Evolutionary conservation across 2,329 filamentous ascomycete species (phyloP).

Genomic region (Stagonosporopsis cucurbitacearum): DNA sequence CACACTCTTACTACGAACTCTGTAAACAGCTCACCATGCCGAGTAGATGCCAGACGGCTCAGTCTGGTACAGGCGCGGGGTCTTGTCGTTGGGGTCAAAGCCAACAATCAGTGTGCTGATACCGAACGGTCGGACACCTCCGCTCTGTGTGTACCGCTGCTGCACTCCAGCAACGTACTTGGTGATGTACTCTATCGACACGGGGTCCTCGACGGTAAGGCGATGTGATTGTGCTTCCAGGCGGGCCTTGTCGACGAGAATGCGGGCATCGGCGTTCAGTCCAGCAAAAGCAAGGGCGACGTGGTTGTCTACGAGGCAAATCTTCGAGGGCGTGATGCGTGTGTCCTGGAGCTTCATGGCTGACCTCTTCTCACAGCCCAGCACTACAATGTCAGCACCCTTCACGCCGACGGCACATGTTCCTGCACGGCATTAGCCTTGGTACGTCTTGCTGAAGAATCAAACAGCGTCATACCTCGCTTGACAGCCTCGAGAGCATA

Average conservation of each 20-base stretch:
- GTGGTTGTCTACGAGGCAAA: constrained; percentile 93
- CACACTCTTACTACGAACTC: background rate
- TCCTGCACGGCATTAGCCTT: constrained; percentile 60
- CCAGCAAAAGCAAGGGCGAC: constrained; percentile 97
- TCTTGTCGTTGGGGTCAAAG: constrained; percentile 93
- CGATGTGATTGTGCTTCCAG: constrained; percentile 97
- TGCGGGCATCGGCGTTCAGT: constrained; percentile 95
- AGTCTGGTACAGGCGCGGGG: constrained; percentile 92
- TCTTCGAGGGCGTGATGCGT: constrained; percentile 98
- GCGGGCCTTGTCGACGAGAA: constrained; percentile 96
- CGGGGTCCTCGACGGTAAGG: constrained; percentile 94
- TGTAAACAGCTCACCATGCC: constrained; percentile 74
- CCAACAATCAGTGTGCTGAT: constrained; percentile 98
- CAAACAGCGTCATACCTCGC: constrained; percentile 70
- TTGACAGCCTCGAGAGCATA: constrained; percentile 99
- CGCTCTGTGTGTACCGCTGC: constrained; percentile 98
- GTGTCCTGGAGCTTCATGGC: constrained; percentile 99
- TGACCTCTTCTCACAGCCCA: constrained; percentile 98
- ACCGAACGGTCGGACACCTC: constrained; percentile 97
- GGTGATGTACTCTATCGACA: constrained; percentile 98
- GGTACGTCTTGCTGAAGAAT: background rate
- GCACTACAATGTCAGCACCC: constrained; percentile 89
- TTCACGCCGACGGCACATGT: constrained; percentile 99
- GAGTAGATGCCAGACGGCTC: constrained; percentile 99
- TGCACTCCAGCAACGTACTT: constrained; percentile 98